Conservation (phyloP, 306 rosid genomes). For the Sicyos edulis region DNA sequence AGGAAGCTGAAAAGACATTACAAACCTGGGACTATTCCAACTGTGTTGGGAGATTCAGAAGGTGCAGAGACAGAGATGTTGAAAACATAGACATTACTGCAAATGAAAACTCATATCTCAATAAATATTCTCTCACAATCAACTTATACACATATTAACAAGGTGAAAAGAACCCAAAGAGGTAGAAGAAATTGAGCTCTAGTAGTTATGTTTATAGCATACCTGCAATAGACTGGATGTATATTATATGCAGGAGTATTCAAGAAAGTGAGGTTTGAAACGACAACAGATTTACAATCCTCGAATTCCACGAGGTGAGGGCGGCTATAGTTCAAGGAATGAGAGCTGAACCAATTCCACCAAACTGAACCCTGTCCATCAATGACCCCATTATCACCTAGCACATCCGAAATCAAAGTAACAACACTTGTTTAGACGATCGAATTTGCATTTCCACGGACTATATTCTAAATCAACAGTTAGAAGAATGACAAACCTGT, state of each 20-base stretch:
- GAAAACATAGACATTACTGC: constrained; percentile 79
- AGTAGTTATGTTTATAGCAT: not conserved
- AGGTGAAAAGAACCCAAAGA: constrained; percentile 17
- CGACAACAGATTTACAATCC: constrained; percentile 54
- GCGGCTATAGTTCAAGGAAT: constrained; percentile 72
- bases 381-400: constrained; percentile 89
- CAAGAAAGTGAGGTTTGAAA: constrained; percentile 85
- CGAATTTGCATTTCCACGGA: not conserved
- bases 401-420: constrained; percentile 18
- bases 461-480: constrained; percentile 15
- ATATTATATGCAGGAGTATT: constrained; percentile 82
- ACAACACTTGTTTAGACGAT: not conserved
- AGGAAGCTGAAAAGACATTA: constrained; percentile 9
- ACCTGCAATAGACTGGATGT: constrained; percentile 99
- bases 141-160: not conserved
- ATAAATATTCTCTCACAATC: constrained; percentile 6
- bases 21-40: constrained; percentile 92
- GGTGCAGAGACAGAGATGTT: constrained; percentile 73
- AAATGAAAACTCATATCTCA: constrained; percentile 22
- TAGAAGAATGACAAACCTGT: constrained; percentile 49
- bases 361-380: constrained; percentile 86
- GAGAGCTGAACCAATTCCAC: constrained; percentile 82
- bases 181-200: not conserved
- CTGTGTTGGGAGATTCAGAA: constrained; percentile 70
- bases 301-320: constrained; percentile 84